These are phyloP conservation scores for Nakataea oryzae DNA, from an alignment of 2,329 filamentous ascomycete species.

Conservation along the genomic window DNA sequence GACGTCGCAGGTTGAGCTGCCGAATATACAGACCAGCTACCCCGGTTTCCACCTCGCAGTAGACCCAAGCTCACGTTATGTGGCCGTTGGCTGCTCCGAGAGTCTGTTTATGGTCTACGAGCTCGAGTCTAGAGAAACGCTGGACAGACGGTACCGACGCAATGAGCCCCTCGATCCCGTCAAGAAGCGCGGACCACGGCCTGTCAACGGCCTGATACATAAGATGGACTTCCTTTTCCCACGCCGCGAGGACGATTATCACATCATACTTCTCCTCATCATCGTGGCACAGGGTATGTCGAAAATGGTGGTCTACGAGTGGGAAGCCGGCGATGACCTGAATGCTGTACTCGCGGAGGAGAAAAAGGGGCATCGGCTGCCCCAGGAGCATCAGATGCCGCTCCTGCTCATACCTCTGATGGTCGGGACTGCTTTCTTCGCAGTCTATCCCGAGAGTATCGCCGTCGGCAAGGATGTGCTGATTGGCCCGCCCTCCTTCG, in stretches of 20 bases:
- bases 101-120: constrained; percentile 63
- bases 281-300: constrained; percentile 36
- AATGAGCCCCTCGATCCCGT: constrained; percentile 47
- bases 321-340: constrained; percentile 42
- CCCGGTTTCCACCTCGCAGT: constrained; percentile 60
- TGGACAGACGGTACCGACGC: constrained; percentile 36
- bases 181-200: constrained; percentile 28
- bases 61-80: constrained; percentile 61
- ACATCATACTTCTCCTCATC: constrained; percentile 67
- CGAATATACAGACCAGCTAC: constrained; percentile 44
- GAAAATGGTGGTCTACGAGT: constrained; percentile 48
- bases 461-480: constrained; percentile 45
- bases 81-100: constrained; percentile 62
- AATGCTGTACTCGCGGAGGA: constrained; percentile 31
- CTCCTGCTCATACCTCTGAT: constrained; percentile 62
- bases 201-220: constrained; percentile 63
- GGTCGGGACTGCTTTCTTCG: constrained; percentile 59
- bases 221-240: constrained; percentile 82
- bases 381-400: constrained; percentile 46
- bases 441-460: constrained; percentile 52
- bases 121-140: constrained; percentile 44
- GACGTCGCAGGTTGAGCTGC: constrained; percentile 46
- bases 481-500: constrained; percentile 36
- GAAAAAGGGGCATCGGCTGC: constrained; percentile 38
- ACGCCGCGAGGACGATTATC: constrained; percentile 50